These are phyloP conservation scores for Echium plantagineum DNA, from an alignment of 257 asterid species.

Conservation along the genomic window DNA sequence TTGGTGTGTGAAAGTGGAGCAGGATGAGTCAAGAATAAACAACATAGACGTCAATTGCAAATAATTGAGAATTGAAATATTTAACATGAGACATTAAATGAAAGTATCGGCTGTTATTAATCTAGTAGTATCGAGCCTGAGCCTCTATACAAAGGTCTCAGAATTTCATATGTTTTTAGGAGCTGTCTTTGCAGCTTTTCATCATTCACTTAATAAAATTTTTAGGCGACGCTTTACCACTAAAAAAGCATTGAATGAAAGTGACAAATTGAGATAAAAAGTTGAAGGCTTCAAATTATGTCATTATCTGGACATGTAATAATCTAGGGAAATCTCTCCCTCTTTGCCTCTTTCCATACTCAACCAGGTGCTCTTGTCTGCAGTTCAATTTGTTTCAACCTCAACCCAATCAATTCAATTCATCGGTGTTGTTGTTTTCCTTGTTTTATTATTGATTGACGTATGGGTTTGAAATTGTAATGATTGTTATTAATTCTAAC, in stretches of 20 bases:
- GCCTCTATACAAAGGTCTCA: no score
- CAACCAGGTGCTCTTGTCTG: not conserved
- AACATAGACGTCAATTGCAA: not conserved
- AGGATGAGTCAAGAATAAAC: not conserved
- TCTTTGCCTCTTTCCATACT: not conserved
- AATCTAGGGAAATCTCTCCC: not conserved
- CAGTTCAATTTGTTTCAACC: not conserved
- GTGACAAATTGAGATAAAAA: not conserved
- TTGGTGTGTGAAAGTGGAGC: not conserved
- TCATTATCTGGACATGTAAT: not conserved
- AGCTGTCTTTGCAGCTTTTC: no score
- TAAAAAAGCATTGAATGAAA: no score
- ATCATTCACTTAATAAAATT: no score
- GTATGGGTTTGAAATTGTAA: not conserved
- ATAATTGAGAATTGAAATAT: not conserved
- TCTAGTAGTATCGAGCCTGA: no score
- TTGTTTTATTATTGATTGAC: not conserved
- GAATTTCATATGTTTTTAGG: no score
- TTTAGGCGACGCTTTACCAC: no score
- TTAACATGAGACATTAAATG: not conserved
- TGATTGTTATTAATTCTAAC: not conserved
- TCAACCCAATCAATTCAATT: not conserved
- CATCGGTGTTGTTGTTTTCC: not conserved
- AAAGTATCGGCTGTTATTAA: no score
- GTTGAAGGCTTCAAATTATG: not conserved